Evolutionary conservation across 2,329 filamentous ascomycete species (phyloP), one percentile per base, ranked within the genome.

Genomic region (Epichloe gansuensis): DNA sequence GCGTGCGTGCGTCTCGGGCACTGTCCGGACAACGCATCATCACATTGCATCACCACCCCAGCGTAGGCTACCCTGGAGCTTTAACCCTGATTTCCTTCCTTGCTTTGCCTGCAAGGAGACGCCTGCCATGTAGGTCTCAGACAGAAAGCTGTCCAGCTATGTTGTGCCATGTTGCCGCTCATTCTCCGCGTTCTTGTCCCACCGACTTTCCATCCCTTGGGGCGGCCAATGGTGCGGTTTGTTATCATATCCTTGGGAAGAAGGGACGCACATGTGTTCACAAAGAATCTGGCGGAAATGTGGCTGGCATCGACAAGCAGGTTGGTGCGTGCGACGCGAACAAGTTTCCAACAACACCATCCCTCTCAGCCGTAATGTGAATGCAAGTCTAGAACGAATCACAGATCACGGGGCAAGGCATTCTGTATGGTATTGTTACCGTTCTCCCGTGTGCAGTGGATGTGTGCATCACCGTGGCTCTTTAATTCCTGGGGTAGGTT

Each of bases 311-410:
- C n/a, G 17, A 21, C 23, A 36, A 40, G 47, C 13, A 31, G 27
- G 23, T 23, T 3, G 23, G 27, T 31, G 11, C 17, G 17, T 21
- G 17, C 17, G 25, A 39, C 42, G 47, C 27, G 25, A 35, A 39
- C 38, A 21, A 27, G 7, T 27, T 27, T 31, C 27, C 27, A 8
- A 27, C 27, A 27, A 27, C 7, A 31, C 27, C 27, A 4, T 31
- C 8, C 27, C 27, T 31, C 27, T 31, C 27, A 31, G 27, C 8
- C 27, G 27, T 12, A 25, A 27, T 11, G 25, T 7, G 13, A 11
- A 17, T 41, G 38, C 43, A 27, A 51, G 50, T 51, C 50, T 51
- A 48, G 50, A 51, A 48, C 38, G 42, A 17, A 47, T 41, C 44
- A 47, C 50, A 34, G 38, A 42, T 45, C 25, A 34, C 5, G 27